Percentiles rank a stretch among this genome's conserved stretches.
Conservation (phyloP, 2,329 filamentous ascomycete genomes). For the Fusarium buxicola region DNA sequence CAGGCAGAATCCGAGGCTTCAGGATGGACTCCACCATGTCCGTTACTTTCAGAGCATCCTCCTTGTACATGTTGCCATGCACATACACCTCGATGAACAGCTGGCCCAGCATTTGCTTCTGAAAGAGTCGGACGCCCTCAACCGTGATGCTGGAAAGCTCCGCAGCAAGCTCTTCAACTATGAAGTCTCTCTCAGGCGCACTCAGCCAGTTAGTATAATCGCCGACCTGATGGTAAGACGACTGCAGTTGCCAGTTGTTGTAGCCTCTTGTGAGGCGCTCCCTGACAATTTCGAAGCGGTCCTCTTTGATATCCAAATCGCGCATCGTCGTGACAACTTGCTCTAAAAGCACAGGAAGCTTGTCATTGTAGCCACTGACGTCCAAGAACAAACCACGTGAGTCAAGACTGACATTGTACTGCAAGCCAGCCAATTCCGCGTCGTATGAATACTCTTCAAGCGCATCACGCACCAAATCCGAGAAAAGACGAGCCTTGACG, state of each 20-base stretch:
- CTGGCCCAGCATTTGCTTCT: conserved; percentile 82
- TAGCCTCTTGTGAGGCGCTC: conserved; percentile 82
- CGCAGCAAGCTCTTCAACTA: conserved; percentile 81
- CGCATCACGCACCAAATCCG: conserved; percentile 87
- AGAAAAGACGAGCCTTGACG: conserved; percentile 83
- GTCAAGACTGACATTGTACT: conserved; percentile 82
- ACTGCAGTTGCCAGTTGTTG: conserved; percentile 88
- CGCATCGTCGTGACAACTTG: conserved; percentile 88
- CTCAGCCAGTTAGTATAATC: conserved; percentile 86
- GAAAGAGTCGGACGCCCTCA: conserved; percentile 80
- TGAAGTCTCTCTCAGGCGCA: conserved; percentile 75
- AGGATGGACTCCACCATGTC: conserved; percentile 84
- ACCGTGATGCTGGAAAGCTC: conserved; percentile 81
- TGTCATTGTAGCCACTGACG: conserved; percentile 95
- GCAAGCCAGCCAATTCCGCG: conserved; percentile 89
- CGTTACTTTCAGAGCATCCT: conserved; percentile 88
- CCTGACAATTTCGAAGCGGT: conserved; percentile 91
- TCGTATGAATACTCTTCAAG: conserved; percentile 96
- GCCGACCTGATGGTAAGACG: conserved; percentile 89
- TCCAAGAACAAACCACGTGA: conserved; percentile 80
- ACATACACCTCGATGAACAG: conserved; percentile 88
- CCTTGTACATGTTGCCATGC: conserved; percentile 94
- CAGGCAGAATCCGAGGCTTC: conserved; percentile 78
- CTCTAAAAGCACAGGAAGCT: conserved; percentile 88
- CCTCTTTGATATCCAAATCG: conserved; percentile 84